These are phyloP conservation scores for Acacia acuminata DNA, from an alignment of 306 rosid species.

Conservation along the genomic window DNA sequence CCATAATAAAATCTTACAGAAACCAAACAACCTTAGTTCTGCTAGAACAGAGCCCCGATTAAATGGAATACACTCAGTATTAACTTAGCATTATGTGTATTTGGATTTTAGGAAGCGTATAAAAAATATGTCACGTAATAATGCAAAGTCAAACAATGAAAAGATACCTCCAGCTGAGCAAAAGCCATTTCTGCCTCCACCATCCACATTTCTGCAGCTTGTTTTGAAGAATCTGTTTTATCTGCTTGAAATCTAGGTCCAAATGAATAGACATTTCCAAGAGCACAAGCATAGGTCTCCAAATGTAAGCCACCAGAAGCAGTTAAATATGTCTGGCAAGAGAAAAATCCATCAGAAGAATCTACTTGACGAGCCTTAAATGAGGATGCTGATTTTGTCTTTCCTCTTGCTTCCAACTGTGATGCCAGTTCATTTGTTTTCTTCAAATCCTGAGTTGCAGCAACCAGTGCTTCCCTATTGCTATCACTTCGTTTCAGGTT, in stretches of 20 bases:
- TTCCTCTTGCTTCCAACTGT: constrained; percentile 72
- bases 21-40: neutral
- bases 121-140: neutral
- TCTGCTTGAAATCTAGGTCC: constrained; percentile 85
- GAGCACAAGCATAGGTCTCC: constrained; percentile 84
- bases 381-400: constrained; percentile 37
- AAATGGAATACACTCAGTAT: neutral
- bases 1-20: neutral
- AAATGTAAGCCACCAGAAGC: constrained; percentile 78
- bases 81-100: neutral
- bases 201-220: constrained; percentile 87
- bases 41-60: constrained; percentile 1
- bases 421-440: constrained; percentile 73
- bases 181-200: constrained; percentile 95
- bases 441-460: constrained; percentile 67
- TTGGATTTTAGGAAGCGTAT: neutral
- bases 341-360: constrained; percentile 61
- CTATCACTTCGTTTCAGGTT: constrained; percentile 77
- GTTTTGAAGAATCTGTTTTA: constrained; percentile 54
- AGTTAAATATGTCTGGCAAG: constrained; percentile 58
- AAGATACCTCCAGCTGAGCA: constrained; percentile 67
- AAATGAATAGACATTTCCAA: constrained; percentile 86
- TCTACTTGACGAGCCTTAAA: constrained; percentile 41
- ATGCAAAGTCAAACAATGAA: neutral
- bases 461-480: constrained; percentile 73